Evolutionary conservation across 495 filamentous ascomycete genomes (phyloP).

Genomic region (Talaromyces proteolyticus): DNA sequence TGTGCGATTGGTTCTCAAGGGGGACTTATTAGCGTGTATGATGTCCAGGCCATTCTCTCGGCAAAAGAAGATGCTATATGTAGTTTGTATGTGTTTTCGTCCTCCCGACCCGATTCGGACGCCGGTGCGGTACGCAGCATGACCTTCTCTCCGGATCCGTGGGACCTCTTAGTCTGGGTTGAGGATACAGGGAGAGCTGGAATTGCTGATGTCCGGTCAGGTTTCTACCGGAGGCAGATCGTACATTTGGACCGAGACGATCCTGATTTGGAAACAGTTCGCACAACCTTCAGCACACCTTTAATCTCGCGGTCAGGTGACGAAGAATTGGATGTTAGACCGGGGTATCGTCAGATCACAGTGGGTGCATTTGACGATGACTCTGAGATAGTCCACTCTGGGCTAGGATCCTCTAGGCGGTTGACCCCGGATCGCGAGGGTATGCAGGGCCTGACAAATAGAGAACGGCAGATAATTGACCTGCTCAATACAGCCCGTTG

Average conservation of each 20-base stretch:
- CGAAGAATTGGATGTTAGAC: conserved; percentile 9
- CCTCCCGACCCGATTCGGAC: conserved; percentile 52
- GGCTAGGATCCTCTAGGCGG: neutral
- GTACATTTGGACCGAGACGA: conserved; percentile 56
- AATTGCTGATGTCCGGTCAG: conserved; percentile 74
- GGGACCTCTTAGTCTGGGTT: conserved; percentile 89
- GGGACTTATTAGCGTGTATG: conserved; percentile 64
- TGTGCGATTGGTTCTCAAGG: conserved; percentile 69
- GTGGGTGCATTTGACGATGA: too few relatives aligned
- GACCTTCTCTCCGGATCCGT: conserved; percentile 82
- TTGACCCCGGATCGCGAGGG: conserved; percentile 27
- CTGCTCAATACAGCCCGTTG: conserved; percentile 44
- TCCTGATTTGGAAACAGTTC: conserved; percentile 43
- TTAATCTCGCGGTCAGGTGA: conserved; percentile 27
- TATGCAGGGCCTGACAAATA: conserved; percentile 45
- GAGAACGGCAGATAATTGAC: conserved; percentile 54
- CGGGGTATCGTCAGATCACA: too few relatives aligned
- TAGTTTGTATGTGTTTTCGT: conserved; percentile 42
- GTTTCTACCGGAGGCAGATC: conserved; percentile 70
- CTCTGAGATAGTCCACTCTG: too few relatives aligned
- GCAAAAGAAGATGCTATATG: conserved; percentile 29
- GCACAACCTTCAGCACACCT: conserved; percentile 36
- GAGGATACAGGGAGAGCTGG: conserved; percentile 83
- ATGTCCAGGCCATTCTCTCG: conserved; percentile 44
- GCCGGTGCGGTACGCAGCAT: conserved; percentile 84